Conservation (phyloP, 2,329 filamentous ascomycete genomes). For the Bertia moriformis region DNA sequence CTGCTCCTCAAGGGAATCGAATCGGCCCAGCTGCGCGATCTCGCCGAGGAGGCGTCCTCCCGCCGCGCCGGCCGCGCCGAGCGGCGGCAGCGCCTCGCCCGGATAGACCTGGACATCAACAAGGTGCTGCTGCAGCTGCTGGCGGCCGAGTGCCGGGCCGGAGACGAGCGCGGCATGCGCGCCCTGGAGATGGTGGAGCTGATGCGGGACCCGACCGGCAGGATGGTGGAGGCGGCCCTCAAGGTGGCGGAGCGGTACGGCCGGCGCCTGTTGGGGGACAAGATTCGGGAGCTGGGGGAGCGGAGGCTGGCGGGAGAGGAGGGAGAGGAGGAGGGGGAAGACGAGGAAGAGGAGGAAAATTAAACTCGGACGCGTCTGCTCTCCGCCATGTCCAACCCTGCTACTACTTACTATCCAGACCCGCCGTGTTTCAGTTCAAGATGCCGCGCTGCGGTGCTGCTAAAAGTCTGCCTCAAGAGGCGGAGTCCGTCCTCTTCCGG, state of each 20-base stretch:
- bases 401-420: too few species aligned
- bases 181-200: conserved; percentile 79
- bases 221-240: conserved; percentile 80
- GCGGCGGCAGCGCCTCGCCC: conserved; percentile 43
- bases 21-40: conserved; percentile 46
- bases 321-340: conserved; percentile 37
- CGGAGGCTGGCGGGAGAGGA: conserved; percentile 44
- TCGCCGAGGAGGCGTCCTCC: conserved; percentile 61
- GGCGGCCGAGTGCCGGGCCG: conserved; percentile 77
- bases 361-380: too few species aligned
- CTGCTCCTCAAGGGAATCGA: conserved; percentile 64
- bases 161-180: conserved; percentile 87
- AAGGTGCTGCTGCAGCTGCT: conserved; percentile 81
- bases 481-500: too few species aligned
- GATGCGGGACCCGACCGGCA: conserved; percentile 70
- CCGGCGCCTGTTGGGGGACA: conserved; percentile 65
- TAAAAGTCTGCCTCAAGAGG: too few species aligned
- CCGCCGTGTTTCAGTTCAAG: too few species aligned
- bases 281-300: conserved; percentile 79
- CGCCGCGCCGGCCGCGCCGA: conserved; percentile 53
- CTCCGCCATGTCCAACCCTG: too few species aligned
- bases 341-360: too few species aligned
- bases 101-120: conserved; percentile 72
- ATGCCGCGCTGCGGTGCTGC: too few species aligned
- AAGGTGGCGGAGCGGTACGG: conserved; percentile 83